These are phyloP conservation scores for Pichia sp. DNA, from an alignment of 1,139 yeast genomes.

Conservation along the genomic window DNA sequence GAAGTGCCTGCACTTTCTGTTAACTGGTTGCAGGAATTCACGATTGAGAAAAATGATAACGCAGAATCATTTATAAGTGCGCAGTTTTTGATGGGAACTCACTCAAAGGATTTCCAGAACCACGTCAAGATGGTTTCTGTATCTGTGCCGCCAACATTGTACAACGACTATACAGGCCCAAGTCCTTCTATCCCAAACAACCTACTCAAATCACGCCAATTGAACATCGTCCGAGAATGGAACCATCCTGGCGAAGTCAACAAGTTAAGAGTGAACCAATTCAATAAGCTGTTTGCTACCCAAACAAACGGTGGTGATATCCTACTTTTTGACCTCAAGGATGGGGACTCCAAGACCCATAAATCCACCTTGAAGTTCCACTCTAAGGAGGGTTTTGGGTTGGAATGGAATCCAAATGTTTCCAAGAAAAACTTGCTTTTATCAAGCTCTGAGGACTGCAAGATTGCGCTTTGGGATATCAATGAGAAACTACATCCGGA, in stretches of 20 bases:
- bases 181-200: constrained; percentile 8
- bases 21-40: constrained; percentile 44
- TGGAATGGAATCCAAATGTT: constrained; percentile 55
- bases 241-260: constrained; percentile 53
- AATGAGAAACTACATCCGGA: constrained; percentile 25
- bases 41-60: constrained; percentile 30
- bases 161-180: background rate
- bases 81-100: constrained; percentile 48
- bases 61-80: constrained; percentile 38
- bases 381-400: constrained; percentile 61
- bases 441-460: constrained; percentile 64
- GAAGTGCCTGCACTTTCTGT: constrained; percentile 56
- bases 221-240: constrained; percentile 43
- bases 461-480: constrained; percentile 68
- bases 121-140: constrained; percentile 42
- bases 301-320: constrained; percentile 50
- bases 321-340: constrained; percentile 38
- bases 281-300: constrained; percentile 42
- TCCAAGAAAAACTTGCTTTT: constrained; percentile 37
- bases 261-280: constrained; percentile 39
- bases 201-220: constrained; percentile 27
- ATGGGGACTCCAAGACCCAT: constrained; percentile 17
- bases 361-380: constrained; percentile 52
- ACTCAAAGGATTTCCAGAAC: constrained; percentile 41
- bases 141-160: constrained; percentile 14